These are phyloP conservation scores for Scytalidium sp. DNA, from an alignment of 2,329 filamentous ascomycete genomes.

Conservation along the genomic window DNA sequence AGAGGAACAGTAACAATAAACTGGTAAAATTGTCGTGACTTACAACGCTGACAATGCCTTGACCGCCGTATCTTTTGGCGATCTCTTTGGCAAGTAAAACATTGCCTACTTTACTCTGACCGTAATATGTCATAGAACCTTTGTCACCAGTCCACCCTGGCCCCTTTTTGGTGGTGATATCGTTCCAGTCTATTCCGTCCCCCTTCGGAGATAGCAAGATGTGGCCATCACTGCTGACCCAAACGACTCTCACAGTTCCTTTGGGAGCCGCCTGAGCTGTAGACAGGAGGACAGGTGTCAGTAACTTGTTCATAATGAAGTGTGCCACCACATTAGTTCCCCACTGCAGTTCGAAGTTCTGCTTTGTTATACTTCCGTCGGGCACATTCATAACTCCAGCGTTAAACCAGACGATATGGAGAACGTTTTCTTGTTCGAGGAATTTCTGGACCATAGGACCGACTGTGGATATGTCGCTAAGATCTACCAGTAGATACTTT, in stretches of 20 bases:
- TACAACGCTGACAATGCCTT: constrained; percentile 24
- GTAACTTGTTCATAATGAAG: constrained; percentile 50
- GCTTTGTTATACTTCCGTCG: constrained; percentile 33
- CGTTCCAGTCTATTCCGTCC: constrained; percentile 20
- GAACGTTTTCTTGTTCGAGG: background rate
- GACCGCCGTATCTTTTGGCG: constrained; percentile 13
- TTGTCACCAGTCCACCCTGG: no score
- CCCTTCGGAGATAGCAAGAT: constrained; percentile 15
- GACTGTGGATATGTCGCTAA: background rate
- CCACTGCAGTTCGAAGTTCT: constrained; percentile 50
- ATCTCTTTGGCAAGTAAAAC: constrained; percentile 18
- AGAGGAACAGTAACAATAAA: no score
- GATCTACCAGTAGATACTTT: background rate
- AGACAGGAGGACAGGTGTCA: constrained; percentile 24
- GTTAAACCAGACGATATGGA: constrained; percentile 8
- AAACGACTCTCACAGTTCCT: constrained; percentile 30
- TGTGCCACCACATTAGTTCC: constrained; percentile 51
- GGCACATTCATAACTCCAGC: constrained; percentile 20
- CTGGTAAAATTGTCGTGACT: constrained; percentile 1
- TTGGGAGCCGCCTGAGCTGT: constrained; percentile 9
- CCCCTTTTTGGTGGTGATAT: constrained; percentile 20
- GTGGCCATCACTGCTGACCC: constrained; percentile 27
- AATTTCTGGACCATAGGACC: background rate
- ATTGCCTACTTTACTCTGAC: constrained; percentile 23
- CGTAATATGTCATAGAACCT: constrained; percentile 16